Conservation (phyloP, 371 early-diverging fungal genomes). For the Basidiobolus meristosporus region DNA sequence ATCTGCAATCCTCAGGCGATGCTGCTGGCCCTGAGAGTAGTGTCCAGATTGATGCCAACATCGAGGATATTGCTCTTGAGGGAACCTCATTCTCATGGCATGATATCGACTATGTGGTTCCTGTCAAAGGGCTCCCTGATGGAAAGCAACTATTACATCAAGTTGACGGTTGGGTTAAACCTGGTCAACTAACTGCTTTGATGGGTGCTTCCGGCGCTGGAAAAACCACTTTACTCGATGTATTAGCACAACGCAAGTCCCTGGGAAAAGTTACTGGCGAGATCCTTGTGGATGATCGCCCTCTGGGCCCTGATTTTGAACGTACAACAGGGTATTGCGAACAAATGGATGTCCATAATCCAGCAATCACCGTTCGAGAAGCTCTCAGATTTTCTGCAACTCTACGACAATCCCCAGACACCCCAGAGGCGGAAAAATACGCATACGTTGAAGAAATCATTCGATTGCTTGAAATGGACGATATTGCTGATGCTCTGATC, state of each 20-base stretch:
- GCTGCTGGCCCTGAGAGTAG: too few relatives aligned
- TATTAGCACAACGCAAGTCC: slow-evolving; percentile 44
- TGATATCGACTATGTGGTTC: slow-evolving; percentile 13
- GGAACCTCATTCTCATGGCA: slow-evolving; percentile 16
- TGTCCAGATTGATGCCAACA: too few relatives aligned
- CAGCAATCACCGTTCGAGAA: slow-evolving; percentile 31
- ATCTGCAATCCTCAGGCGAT: too few relatives aligned
- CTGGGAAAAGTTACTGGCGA: slow-evolving; percentile 36
- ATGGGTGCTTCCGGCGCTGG: slow-evolving; percentile 56
- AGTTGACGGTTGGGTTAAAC: slow-evolving; percentile 11
- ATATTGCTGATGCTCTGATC: slow-evolving; percentile 31
- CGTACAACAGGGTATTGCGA: slow-evolving; percentile 64
- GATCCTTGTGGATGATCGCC: slow-evolving; percentile 18
- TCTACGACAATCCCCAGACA: slow-evolving; percentile 37
- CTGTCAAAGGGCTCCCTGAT: slow-evolving; percentile 8
- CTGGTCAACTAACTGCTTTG: slow-evolving; percentile 13
- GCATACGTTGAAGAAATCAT: slow-evolving; percentile 49
- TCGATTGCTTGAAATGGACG: slow-evolving; percentile 35
- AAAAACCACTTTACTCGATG: slow-evolving; percentile 46
- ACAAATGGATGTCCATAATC: slow-evolving; percentile 60
- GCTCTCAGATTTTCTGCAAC: slow-evolving; percentile 47
- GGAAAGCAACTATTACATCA: slow-evolving; percentile 14
- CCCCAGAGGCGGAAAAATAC: slow-evolving; percentile 36
- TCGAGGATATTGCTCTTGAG: slow-evolving; percentile 4
- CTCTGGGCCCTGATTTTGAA: slow-evolving; percentile 30